A percentile compares a stretch with the other conserved stretches of the same genome.
These are phyloP conservation scores for Byssoonygena ceratinophila DNA, from an alignment of 2,329 filamentous ascomycete genomes.

Conservation along the genomic window DNA sequence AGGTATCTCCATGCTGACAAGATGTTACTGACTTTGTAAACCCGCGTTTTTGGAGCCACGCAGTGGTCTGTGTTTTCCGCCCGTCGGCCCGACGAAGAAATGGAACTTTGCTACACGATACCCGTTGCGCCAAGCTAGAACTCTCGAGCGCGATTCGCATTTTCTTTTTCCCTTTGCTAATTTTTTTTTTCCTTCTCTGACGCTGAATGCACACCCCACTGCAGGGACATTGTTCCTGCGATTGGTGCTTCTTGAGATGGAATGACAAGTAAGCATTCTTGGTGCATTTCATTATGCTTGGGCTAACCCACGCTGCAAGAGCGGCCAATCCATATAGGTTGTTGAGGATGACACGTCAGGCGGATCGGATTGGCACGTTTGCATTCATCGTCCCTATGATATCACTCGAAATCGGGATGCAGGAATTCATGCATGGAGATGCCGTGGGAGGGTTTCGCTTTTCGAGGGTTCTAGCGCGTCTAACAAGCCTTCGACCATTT, in stretches of 20 bases:
- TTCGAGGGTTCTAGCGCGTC: slow-evolving; percentile 7
- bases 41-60: too few species aligned
- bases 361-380: slow-evolving; percentile 2
- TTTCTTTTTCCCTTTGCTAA: too few species aligned
- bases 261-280: not conserved
- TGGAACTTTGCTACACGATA: slow-evolving; percentile 6
- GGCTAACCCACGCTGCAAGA: not conserved
- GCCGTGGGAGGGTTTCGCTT: not conserved
- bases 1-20: not conserved
- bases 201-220: not conserved
- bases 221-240: slow-evolving; percentile 1
- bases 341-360: slow-evolving; percentile 9
- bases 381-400: slow-evolving; percentile 2
- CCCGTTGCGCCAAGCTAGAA: too few species aligned
- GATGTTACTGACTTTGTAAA: not conserved
- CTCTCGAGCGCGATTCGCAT: too few species aligned
- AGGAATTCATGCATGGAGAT: not conserved
- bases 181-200: not conserved
- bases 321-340: not conserved
- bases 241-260: not conserved
- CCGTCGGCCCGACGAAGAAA: not conserved
- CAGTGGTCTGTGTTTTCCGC: slow-evolving; percentile 5
- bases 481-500: not conserved
- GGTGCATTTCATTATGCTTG: not conserved
- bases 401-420: slow-evolving; percentile 5